Evolutionary conservation across 805 yeast genomes (phyloP), one percentile per base, ranked within the genome.

Genomic region (Blastobotrys peoriensis): DNA sequence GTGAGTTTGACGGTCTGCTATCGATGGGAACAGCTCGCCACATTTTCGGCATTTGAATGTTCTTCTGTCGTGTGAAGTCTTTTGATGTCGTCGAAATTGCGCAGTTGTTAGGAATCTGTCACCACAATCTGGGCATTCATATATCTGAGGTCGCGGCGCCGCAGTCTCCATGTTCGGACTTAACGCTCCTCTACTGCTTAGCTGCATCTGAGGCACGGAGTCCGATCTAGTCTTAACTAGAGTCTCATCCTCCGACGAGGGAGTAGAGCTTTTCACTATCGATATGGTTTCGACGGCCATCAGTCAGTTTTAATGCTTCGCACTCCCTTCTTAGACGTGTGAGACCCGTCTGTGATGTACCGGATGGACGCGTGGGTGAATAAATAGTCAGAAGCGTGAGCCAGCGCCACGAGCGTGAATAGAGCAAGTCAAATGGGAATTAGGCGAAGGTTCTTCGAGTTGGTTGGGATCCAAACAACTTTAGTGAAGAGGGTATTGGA

Each of bases 1-100:
- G 46, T 55, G 59, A 25, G 59, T 55, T 38, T 55, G 59, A 4
- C 59, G 42, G 34, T 55, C 59, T n/a, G 59, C 57, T 10, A 55
- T 48, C 5, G 56, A 49, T 15, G 37, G 41, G 43, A 55, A 55
- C 40, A 55, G 47, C 44, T 52, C 49, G 23, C 57, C 57, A 36
- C 59, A 55, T 33, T 48, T 50, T 16, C 57, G 56, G 37, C 59
- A 55, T 42, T 52, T 49, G 49, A 41, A 55, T 13, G 53, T 44
- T 27, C 45, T 42, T 33, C 46, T 33, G 33, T 48, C 48, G 40
- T 55, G 59, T 9, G 39, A 27, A 28, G 35, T 41, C 41, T 54
- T 54, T 23, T 47, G 48, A 35, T 55, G 59, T 15, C 52, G 47
- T 13, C 57, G 49, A 15, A 55, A 51, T 34, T 51, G 54, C 1